Conservation (phyloP, 768 basidiomycete genomes). For the Tulasnella sp. region DNA sequence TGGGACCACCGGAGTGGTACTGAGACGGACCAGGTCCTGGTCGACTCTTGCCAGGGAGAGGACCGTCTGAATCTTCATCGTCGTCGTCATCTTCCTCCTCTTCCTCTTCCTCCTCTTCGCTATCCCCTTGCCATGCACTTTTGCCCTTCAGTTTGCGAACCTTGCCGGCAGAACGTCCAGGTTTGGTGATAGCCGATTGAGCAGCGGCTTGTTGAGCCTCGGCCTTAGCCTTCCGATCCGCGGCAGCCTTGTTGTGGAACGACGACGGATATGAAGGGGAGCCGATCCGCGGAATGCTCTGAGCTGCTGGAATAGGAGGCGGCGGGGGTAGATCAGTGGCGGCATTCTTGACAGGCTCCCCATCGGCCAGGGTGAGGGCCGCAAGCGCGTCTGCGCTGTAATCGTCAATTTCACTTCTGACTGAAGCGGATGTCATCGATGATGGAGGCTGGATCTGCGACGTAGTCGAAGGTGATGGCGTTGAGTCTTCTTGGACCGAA, state of each 20-base stretch:
- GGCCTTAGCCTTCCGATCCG: slow-evolving; percentile 71
- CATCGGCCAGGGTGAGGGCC: slow-evolving; percentile 63
- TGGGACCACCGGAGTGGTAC: background rate
- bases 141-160: slow-evolving; percentile 32
- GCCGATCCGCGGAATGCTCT: slow-evolving; percentile 30
- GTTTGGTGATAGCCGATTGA: slow-evolving; percentile 63
- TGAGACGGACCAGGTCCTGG: background rate
- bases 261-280: slow-evolving; percentile 53
- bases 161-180: slow-evolving; percentile 45
- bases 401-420: slow-evolving; percentile 22
- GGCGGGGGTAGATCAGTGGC: slow-evolving; percentile 16
- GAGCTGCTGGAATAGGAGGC: slow-evolving; percentile 21
- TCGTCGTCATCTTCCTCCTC: slow-evolving; percentile 40
- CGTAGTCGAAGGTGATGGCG: background rate
- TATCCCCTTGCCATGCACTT: slow-evolving; percentile 52
- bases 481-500: slow-evolving; percentile 2
- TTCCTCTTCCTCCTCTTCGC: slow-evolving; percentile 74
- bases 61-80: slow-evolving; percentile 15
- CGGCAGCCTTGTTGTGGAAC: slow-evolving; percentile 75
- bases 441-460: background rate
- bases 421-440: background rate
- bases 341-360: slow-evolving; percentile 23
- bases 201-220: slow-evolving; percentile 77
- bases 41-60: slow-evolving; percentile 2
- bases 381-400: slow-evolving; percentile 60